Conservation (phyloP, 169 alveolate genomes). For the Besnoitia besnoiti region DNA sequence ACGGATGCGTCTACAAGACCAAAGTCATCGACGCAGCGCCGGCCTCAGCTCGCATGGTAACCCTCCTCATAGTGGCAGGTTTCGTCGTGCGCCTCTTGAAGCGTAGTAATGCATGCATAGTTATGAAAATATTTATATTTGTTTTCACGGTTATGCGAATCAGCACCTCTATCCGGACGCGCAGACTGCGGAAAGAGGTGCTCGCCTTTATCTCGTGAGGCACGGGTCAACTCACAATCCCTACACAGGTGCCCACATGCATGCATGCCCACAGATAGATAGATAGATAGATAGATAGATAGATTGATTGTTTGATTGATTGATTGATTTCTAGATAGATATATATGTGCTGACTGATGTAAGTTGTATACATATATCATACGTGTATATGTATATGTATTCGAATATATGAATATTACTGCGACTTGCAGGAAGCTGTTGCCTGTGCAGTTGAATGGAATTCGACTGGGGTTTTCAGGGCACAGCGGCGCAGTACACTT, state of each 20-base stretch:
- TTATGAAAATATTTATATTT: too few species aligned
- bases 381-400: background rate
- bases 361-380: background rate
- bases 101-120: background rate
- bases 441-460: too few species aligned
- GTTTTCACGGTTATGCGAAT: too few species aligned
- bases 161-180: too few species aligned
- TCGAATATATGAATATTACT: background rate
- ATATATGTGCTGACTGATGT: too few species aligned
- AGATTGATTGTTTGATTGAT: background rate
- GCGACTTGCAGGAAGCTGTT: background rate
- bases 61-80: too few species aligned
- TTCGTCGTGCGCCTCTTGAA: too few species aligned
- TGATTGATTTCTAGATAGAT: background rate
- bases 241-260: background rate
- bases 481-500: constrained; percentile 70
- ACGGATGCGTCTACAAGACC: constrained; percentile 97
- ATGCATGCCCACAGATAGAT: too few species aligned
- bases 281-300: background rate
- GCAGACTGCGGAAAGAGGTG: too few species aligned
- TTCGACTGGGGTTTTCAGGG: constrained; percentile 60
- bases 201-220: too few species aligned
- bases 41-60: constrained; percentile 55
- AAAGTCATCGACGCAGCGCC: constrained; percentile 80
- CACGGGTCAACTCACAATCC: background rate